Evolutionary conservation across 129 eudicot genomes (phyloP).

Genomic region (Gnaphalium uliginosum): DNA sequence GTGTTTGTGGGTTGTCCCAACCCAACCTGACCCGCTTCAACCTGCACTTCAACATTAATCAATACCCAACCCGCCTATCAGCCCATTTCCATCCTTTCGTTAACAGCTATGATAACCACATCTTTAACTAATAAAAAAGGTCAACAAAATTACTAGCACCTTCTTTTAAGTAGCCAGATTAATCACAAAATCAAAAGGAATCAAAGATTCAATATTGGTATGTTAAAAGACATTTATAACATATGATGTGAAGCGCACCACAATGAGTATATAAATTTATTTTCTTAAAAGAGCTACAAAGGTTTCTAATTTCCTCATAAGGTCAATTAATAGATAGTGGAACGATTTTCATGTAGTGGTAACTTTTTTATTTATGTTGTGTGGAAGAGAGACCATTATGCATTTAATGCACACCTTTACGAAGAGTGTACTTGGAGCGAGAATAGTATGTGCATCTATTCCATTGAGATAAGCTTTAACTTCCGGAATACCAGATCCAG

Average conservation of each 20-base stretch:
- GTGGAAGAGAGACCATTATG: neutral
- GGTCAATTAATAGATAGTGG: neutral
- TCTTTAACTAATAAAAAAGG: neutral
- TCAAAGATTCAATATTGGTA: neutral
- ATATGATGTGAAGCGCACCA: neutral
- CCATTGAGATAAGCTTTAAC: conserved; percentile 99
- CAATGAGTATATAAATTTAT: neutral
- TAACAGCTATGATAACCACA: neutral
- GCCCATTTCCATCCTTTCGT: neutral
- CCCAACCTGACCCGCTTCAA: neutral
- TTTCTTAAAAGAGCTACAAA: neutral
- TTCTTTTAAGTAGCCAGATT: neutral
- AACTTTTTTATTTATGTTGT: neutral
- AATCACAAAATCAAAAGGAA: neutral
- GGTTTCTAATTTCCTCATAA: neutral
- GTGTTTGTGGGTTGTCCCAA: neutral
- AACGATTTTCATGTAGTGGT: neutral
- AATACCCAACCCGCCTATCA: neutral
- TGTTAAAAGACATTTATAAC: neutral
- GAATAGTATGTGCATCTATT: conserved; percentile 92
- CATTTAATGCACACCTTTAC: conserved; percentile 61
- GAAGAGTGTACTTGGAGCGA: conserved; percentile 93
- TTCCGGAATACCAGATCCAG: conserved; percentile 98
- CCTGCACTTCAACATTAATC: neutral
- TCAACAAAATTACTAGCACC: neutral